These are phyloP conservation scores for Kazachstania sp. DNA, from an alignment of 1,139 yeast genomes.

Conservation along the genomic window DNA sequence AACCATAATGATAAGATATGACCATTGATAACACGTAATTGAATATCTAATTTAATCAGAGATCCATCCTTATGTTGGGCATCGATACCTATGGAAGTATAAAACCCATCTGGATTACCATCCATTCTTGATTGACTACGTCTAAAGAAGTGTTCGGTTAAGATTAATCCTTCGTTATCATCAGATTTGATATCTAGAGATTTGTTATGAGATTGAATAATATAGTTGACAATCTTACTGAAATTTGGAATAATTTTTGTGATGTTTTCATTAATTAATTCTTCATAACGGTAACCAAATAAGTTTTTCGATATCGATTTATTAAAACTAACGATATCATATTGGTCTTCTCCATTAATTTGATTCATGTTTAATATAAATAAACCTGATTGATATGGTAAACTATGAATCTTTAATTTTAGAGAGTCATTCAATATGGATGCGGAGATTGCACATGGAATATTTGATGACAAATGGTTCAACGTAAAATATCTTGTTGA, in stretches of 20 bases:
- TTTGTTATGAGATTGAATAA: constrained; percentile 38
- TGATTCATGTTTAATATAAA: constrained; percentile 41
- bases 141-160: constrained; percentile 86
- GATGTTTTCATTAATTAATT: constrained; percentile 45
- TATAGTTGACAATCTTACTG: constrained; percentile 42
- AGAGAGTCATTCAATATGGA: constrained; percentile 41
- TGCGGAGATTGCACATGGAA: constrained; percentile 68
- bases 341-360: constrained; percentile 11
- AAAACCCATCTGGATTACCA: constrained; percentile 34
- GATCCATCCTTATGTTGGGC: constrained; percentile 69
- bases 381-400: constrained; percentile 84
- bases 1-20: constrained; percentile 70
- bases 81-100: constrained; percentile 55
- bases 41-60: constrained; percentile 60
- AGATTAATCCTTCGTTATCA: constrained; percentile 44
- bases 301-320: constrained; percentile 69
- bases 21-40: constrained; percentile 58
- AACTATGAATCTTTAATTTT: constrained; percentile 54
- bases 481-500: constrained; percentile 55
- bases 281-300: constrained; percentile 53
- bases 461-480: constrained; percentile 36
- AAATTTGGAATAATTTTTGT: constrained; percentile 61
- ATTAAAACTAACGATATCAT: constrained; percentile 42
- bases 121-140: constrained; percentile 35
- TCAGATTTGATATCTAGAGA: constrained; percentile 29